Percentiles rank a stretch among this genome's conserved stretches.
Conservation (phyloP, 2,329 filamentous ascomycete species). For the Coleophoma cylindrospora region DNA sequence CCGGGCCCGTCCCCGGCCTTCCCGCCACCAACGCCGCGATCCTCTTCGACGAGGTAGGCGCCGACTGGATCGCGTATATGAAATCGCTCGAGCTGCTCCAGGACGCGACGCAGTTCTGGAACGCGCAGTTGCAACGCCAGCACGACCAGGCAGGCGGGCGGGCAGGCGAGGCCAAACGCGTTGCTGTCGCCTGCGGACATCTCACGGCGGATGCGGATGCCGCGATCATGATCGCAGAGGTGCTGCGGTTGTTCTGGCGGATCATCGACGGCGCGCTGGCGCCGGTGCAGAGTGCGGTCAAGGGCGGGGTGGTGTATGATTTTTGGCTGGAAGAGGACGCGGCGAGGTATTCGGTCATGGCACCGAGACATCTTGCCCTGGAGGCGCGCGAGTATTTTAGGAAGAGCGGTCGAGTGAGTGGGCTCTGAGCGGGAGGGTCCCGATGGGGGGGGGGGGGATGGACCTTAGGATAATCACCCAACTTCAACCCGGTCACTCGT, state of each 20-base stretch:
- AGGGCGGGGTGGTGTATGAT: conserved; percentile 27
- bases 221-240: conserved; percentile 28
- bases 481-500: too few relatives aligned
- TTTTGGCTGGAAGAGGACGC: conserved; percentile 29
- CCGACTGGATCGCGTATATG: conserved; percentile 32
- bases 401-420: not conserved
- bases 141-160: conserved; percentile 16
- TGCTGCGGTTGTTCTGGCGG: conserved; percentile 26
- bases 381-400: conserved; percentile 22
- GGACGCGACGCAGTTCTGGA: conserved; percentile 28
- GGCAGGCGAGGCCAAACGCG: conserved; percentile 6
- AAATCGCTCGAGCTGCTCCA: conserved; percentile 28
- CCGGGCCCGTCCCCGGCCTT: conserved; percentile 9
- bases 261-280: conserved; percentile 29
- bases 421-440: too few relatives aligned
- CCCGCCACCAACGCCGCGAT: conserved; percentile 25
- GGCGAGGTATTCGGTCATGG: conserved; percentile 28
- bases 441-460: too few relatives aligned
- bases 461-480: too few relatives aligned
- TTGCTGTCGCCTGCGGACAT: conserved; percentile 30
- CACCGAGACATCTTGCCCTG: conserved; percentile 27
- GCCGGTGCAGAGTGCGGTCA: conserved; percentile 22
- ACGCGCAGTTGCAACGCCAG: conserved; percentile 16
- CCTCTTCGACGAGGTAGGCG: conserved; percentile 31
- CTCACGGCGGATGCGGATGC: conserved; percentile 30